A percentile compares a stretch with the other conserved stretches of the same genome.
Evolutionary conservation across 2,329 filamentous ascomycete species (phyloP).

Genomic region (Lasiodiplodia theobromae): DNA sequence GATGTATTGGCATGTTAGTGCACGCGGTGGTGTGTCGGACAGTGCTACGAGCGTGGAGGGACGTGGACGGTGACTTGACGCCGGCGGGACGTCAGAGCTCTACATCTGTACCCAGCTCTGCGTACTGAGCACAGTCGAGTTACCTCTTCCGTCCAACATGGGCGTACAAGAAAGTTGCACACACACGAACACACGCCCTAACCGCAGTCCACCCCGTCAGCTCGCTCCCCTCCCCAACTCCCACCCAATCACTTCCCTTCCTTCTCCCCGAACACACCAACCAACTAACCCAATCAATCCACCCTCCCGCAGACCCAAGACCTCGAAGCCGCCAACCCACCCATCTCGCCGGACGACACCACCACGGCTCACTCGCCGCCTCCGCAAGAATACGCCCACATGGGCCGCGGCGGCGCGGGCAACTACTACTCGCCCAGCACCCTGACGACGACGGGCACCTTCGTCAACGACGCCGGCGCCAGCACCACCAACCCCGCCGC

Average conservation of each 20-base stretch:
- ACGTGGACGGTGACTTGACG: not conserved
- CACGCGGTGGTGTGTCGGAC: not conserved
- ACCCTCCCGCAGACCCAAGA: conserved; percentile 16
- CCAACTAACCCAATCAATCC: not conserved
- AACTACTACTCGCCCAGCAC: conserved; percentile 55
- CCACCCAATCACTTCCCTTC: not conserved
- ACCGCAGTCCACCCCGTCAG: not conserved
- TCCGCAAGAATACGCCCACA: conserved; percentile 52
- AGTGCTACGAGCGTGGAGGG: not conserved
- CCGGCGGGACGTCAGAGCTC: not conserved
- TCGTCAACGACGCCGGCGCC: conserved; percentile 33
- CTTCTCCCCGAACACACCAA: not conserved
- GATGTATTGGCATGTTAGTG: not conserved
- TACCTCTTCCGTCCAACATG: not conserved
- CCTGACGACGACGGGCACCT: conserved; percentile 49
- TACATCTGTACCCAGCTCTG: not conserved
- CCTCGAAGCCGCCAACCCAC: conserved; percentile 41
- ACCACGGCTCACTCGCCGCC: conserved; percentile 30
- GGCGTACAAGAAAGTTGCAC: not conserved
- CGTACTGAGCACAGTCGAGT: not conserved
- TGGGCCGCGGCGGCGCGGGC: conserved; percentile 54
- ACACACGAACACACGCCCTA: not conserved
- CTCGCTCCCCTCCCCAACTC: not conserved
- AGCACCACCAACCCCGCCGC: not conserved
- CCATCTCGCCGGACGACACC: conserved; percentile 31